Conservation (phyloP, 805 yeast species). For the Debaryomyces castellii region DNA sequence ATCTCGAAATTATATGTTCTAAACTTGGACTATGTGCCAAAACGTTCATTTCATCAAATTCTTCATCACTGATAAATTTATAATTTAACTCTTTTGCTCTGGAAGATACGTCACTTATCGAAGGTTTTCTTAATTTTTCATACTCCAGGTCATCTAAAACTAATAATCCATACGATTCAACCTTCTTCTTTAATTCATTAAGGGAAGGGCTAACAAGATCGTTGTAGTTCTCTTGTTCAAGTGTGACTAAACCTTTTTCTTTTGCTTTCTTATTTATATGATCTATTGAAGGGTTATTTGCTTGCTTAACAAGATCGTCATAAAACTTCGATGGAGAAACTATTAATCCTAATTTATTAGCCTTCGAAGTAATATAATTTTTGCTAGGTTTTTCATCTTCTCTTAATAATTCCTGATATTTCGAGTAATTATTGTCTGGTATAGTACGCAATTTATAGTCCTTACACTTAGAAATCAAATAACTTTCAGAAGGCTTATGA, state of each 20-base stretch:
- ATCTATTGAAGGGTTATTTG: conserved; percentile 24
- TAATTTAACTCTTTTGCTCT: neutral
- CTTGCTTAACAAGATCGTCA: conserved; percentile 27
- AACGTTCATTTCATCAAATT: conserved; percentile 11
- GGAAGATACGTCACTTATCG: conserved; percentile 10
- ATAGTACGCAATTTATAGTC: conserved; percentile 16
- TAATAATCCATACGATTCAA: conserved; percentile 2
- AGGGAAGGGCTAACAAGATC: conserved; percentile 21
- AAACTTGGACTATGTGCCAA: conserved; percentile 15
- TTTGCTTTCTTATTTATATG: conserved; percentile 22
- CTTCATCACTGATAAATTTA: neutral
- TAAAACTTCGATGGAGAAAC: conserved; percentile 27
- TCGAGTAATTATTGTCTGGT: conserved; percentile 14
- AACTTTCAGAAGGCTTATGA: conserved; percentile 23
- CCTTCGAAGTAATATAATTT: conserved; percentile 31
- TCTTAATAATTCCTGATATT: conserved; percentile 15
- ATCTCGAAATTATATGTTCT: conserved; percentile 5
- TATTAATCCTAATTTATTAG: conserved; percentile 33
- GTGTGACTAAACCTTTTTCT: conserved; percentile 7
- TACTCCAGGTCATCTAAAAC: conserved; percentile 14
- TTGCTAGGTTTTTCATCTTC: conserved; percentile 34
- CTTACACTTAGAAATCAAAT: conserved; percentile 20
- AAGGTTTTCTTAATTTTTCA: conserved; percentile 22
- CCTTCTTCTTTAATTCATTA: conserved; percentile 11
- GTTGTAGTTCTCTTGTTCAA: conserved; percentile 20